Conservation (phyloP, 768 basidiomycete genomes). For the Phanerodontia chrysosporium region DNA sequence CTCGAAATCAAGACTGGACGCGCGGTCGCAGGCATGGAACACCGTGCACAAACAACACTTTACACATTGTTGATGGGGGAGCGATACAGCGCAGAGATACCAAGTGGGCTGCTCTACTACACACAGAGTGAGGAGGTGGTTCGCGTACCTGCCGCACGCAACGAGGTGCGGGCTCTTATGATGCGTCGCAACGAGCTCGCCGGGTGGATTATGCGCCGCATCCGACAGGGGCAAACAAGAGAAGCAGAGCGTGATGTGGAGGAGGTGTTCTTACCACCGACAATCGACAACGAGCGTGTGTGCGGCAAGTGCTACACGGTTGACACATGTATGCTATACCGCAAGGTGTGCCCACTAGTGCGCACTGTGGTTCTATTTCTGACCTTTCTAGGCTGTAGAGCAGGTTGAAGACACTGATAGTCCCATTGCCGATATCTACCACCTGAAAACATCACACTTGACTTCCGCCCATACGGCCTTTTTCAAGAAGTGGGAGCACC, state of each 20-base stretch:
- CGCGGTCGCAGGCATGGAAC: slow-evolving; percentile 73
- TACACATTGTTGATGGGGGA: slow-evolving; percentile 90
- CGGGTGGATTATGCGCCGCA: slow-evolving; percentile 61
- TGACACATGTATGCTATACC: slow-evolving; percentile 92
- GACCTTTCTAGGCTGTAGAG: slow-evolving; percentile 58
- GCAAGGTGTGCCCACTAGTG: slow-evolving; percentile 70
- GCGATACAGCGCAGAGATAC: slow-evolving; percentile 80
- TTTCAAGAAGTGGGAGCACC: slow-evolving; percentile 87
- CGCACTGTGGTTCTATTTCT: no score
- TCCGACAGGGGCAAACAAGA: slow-evolving; percentile 3
- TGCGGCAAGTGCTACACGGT: slow-evolving; percentile 81
- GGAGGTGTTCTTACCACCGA: slow-evolving; percentile 75
- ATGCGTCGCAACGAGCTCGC: slow-evolving; percentile 82
- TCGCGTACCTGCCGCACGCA: slow-evolving; percentile 70
- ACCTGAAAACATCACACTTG: slow-evolving; percentile 77
- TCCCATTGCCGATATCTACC: slow-evolving; percentile 65
- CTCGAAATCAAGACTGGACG: slow-evolving; percentile 97
- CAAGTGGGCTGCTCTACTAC: slow-evolving; percentile 87
- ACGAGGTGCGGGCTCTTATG: slow-evolving; percentile 85
- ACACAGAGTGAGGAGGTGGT: slow-evolving; percentile 89
- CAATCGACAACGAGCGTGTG: slow-evolving; percentile 74
- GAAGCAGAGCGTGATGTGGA: slow-evolving; percentile 9
- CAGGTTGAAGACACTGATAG: slow-evolving; percentile 48
- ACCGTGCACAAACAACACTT: slow-evolving; percentile 96
- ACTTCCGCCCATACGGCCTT: slow-evolving; percentile 63